These are phyloP conservation scores for Wickerhamomyces silvicola DNA, from an alignment of 805 yeast genomes.

Conservation along the genomic window DNA sequence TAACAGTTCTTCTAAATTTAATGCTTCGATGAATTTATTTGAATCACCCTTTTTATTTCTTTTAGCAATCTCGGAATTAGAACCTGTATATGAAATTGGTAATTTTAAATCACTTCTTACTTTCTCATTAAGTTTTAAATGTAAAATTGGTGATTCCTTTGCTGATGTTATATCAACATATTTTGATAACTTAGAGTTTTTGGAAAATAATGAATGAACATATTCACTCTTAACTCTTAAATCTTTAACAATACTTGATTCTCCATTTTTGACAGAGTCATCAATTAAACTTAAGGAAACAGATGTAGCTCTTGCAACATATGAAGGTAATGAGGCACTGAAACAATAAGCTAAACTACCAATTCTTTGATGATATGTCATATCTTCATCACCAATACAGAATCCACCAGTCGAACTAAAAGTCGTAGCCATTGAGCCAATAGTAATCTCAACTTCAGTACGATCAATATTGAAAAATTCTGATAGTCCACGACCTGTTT, in stretches of 20 bases:
- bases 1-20: constrained; percentile 46
- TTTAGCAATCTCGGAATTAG: constrained; percentile 18
- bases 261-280: constrained; percentile 27
- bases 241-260: constrained; percentile 26
- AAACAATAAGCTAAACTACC: constrained; percentile 87
- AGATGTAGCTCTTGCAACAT: constrained; percentile 64
- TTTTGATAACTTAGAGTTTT: constrained; percentile 29
- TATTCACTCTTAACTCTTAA: constrained; percentile 35
- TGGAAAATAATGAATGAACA: constrained; percentile 35
- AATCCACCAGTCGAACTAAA: constrained; percentile 89
- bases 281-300: constrained; percentile 46
- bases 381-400: constrained; percentile 77
- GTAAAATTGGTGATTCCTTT: constrained; percentile 60
- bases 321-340: constrained; percentile 93
- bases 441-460: constrained; percentile 64
- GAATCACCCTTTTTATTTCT: constrained; percentile 26
- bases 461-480: constrained; percentile 70
- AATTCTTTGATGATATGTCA: constrained; percentile 90
- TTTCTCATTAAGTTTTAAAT: constrained; percentile 51
- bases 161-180: constrained; percentile 49
- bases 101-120: constrained; percentile 37
- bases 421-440: constrained; percentile 79
- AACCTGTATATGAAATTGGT: constrained; percentile 32
- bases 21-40: constrained; percentile 27
- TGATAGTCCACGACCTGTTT: constrained; percentile 76